A percentile compares a stretch with the other conserved stretches of the same genome.
phyloP scores from a whole-genome alignment of 179 eudicot genomes.

The Gypsophila paniculata region DNA sequence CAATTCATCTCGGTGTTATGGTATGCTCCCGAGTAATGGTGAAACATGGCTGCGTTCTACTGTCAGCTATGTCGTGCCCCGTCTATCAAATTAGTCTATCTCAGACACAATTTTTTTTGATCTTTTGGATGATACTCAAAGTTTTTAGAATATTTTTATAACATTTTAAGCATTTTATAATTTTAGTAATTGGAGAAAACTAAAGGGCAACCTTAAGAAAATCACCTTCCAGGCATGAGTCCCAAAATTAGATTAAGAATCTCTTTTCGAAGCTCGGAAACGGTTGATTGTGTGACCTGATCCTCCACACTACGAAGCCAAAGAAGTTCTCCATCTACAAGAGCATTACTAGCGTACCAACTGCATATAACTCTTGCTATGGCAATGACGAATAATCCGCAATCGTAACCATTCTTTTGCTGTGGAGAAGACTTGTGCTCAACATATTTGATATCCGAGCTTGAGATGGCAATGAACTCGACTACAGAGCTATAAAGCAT shows the following conservation, averaged over 20 bases:
- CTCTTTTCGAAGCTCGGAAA: constrained; percentile 47
- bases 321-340: constrained; percentile 33
- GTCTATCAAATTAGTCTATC: too few species aligned
- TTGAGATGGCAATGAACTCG: constrained; percentile 30
- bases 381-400: constrained; percentile 72
- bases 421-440: constrained; percentile 51
- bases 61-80: too few species aligned
- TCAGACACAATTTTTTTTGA: too few species aligned
- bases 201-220: not conserved
- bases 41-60: too few species aligned
- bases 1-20: too few species aligned
- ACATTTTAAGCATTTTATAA: too few species aligned
- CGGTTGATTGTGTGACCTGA: constrained; percentile 42
- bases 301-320: constrained; percentile 53
- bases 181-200: too few species aligned
- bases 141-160: too few species aligned
- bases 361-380: constrained; percentile 54
- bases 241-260: constrained; percentile 44
- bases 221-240: constrained; percentile 31
- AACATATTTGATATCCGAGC: constrained; percentile 30
- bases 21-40: too few species aligned
- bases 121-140: too few species aligned
- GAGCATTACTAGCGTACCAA: constrained; percentile 44
- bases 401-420: constrained; percentile 74
- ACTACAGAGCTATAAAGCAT: constrained; percentile 45